A percentile compares a stretch with the other conserved stretches of the same genome.
Conservation (phyloP, 495 filamentous ascomycete genomes). For the Thozetella sp. region DNA sequence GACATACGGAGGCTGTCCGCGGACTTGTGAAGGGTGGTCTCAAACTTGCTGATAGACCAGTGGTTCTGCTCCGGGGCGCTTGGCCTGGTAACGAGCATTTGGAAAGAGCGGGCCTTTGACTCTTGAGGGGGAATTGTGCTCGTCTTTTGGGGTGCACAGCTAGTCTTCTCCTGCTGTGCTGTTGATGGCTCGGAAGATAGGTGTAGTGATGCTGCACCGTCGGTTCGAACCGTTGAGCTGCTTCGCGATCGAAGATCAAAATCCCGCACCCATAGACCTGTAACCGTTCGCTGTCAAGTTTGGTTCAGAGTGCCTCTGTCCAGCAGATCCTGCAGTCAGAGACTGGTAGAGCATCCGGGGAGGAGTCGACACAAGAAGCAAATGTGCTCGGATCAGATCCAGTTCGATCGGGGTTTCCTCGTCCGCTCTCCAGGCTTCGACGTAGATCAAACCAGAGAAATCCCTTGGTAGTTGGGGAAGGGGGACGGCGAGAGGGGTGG, state of each 20-base stretch:
- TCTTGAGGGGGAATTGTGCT: not conserved
- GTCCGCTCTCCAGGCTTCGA: conserved; percentile 14
- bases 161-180: conserved; percentile 15
- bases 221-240: conserved; percentile 16
- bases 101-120: conserved; percentile 32
- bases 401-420: conserved; percentile 4
- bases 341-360: conserved; percentile 13
- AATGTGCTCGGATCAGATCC: conserved; percentile 8
- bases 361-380: conserved; percentile 9
- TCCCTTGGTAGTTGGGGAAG: conserved; percentile 4
- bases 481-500: conserved; percentile 10
- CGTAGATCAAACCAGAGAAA: conserved; percentile 29
- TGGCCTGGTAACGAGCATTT: conserved; percentile 63
- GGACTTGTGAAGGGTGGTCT: conserved; percentile 50
- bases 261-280: conserved; percentile 11
- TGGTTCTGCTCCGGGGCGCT: conserved; percentile 57
- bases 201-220: not conserved
- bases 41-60: conserved; percentile 61
- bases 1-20: conserved; percentile 60
- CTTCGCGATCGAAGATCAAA: conserved; percentile 16
- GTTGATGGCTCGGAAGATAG: conserved; percentile 3
- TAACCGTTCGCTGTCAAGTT: conserved; percentile 16
- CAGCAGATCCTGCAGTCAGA: conserved; percentile 22
- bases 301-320: conserved; percentile 21
- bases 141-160: conserved; percentile 7